Evolutionary conservation across 2,329 filamentous ascomycete species (phyloP).

Genomic region (Pseudocercospora ulei): DNA sequence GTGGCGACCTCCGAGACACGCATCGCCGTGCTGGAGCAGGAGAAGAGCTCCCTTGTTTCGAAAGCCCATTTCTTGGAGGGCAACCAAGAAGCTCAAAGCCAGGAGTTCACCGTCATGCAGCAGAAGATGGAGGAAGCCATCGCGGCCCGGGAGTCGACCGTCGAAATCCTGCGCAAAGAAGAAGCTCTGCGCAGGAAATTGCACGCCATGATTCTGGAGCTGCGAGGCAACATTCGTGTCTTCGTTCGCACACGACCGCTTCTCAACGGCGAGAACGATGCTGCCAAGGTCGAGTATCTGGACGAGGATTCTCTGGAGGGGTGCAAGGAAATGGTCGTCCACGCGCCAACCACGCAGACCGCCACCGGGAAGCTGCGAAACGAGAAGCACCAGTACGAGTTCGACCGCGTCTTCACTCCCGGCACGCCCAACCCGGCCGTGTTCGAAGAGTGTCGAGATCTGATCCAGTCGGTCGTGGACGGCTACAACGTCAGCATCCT

Average conservation of each 20-base stretch:
- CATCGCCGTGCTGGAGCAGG: slow-evolving; percentile 60
- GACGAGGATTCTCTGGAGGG: slow-evolving; percentile 59
- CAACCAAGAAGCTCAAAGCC: slow-evolving; percentile 77
- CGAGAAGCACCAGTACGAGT: slow-evolving; percentile 76
- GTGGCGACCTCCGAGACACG: slow-evolving; percentile 40
- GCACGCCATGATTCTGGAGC: slow-evolving; percentile 94
- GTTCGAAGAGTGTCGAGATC: slow-evolving; percentile 91
- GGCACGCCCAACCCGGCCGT: slow-evolving; percentile 69
- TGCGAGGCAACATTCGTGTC: slow-evolving; percentile 96
- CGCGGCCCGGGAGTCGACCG: slow-evolving; percentile 56
- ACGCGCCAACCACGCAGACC: slow-evolving; percentile 73
- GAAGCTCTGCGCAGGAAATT: slow-evolving; percentile 83
- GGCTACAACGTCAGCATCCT: slow-evolving; percentile 99
- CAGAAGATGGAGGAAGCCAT: slow-evolving; percentile 68
- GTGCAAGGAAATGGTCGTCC: slow-evolving; percentile 73
- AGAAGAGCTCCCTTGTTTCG: slow-evolving; percentile 64
- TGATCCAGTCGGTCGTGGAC: slow-evolving; percentile 91
- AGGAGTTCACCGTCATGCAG: slow-evolving; percentile 74
- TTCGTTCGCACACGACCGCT: slow-evolving; percentile 90
- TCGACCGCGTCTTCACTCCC: slow-evolving; percentile 85
- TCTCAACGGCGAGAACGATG: slow-evolving; percentile 51
- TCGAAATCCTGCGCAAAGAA: slow-evolving; percentile 77
- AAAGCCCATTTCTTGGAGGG: slow-evolving; percentile 85
- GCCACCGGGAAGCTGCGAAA: slow-evolving; percentile 66
- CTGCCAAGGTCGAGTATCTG: slow-evolving; percentile 69